Conservation (phyloP, 495 filamentous ascomycete genomes). For the Hypoxylon intermedium region DNA sequence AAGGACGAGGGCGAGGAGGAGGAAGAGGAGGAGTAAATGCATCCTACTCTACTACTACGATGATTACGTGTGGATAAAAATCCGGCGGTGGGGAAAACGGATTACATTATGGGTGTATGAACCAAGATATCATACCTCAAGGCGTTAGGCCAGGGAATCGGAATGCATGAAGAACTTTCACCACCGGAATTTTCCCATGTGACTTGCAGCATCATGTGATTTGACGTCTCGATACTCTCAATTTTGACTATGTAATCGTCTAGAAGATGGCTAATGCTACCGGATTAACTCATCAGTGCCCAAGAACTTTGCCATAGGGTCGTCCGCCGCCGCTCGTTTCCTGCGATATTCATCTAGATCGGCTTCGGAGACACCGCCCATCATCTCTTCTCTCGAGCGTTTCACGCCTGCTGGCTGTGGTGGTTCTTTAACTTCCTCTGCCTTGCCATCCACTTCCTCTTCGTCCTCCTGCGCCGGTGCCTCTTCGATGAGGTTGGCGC, state of each 20-base stretch:
- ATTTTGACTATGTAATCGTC: neutral
- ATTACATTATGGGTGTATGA: constrained; percentile 41
- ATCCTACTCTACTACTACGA: constrained; percentile 28
- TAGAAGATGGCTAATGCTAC: constrained; percentile 18
- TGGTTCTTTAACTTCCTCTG: constrained; percentile 39
- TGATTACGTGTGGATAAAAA: constrained; percentile 36
- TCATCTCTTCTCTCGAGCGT: constrained; percentile 75
- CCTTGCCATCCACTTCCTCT: constrained; percentile 38
- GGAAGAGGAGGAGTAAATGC: constrained; percentile 83
- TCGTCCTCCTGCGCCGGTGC: constrained; percentile 36
- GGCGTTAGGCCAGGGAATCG: constrained; percentile 50
- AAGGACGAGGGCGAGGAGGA: constrained; percentile 83
- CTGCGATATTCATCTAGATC: constrained; percentile 83
- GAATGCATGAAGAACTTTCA: constrained; percentile 47
- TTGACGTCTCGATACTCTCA: constrained; percentile 1
- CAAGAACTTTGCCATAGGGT: constrained; percentile 85
- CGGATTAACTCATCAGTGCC: constrained; percentile 45
- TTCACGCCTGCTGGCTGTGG: constrained; percentile 58
- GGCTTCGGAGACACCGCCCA: constrained; percentile 76
- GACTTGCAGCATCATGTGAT: constrained; percentile 5
- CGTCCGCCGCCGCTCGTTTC: constrained; percentile 70
- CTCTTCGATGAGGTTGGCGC: constrained; percentile 49
- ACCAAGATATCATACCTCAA: constrained; percentile 36
- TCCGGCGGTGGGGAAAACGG: constrained; percentile 50
- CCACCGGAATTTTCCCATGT: constrained; percentile 35